Percentiles rank a stretch among this genome's conserved stretches.
Evolutionary conservation across 768 basidiomycete species (phyloP).

Genomic region (Glaciozyma martinii): DNA sequence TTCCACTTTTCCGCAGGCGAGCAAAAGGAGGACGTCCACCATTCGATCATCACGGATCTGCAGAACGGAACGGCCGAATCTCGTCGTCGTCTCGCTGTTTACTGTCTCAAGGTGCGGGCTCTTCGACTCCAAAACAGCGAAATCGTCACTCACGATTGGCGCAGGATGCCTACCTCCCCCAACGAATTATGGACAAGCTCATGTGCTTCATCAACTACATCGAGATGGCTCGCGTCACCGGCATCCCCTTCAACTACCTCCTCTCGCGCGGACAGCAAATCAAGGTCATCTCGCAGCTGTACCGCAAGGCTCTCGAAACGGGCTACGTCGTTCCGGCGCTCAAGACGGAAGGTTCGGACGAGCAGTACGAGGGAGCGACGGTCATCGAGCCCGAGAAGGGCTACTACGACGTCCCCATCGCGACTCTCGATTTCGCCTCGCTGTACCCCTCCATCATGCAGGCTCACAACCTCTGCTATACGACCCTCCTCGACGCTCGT

Average conservation of each 20-base stretch:
- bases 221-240: constrained; percentile 99
- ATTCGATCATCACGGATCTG: constrained; percentile 94
- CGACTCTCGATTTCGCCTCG: constrained; percentile 96
- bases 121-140: neutral
- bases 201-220: constrained; percentile 99
- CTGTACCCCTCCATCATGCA: constrained; percentile 99
- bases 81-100: constrained; percentile 82
- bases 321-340: constrained; percentile 79
- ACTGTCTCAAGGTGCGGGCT: constrained; percentile 77
- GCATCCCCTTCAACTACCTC: constrained; percentile 97
- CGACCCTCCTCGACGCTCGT: constrained; percentile 74
- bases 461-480: constrained; percentile 98
- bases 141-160: neutral
- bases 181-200: constrained; percentile 88
- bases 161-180: constrained; percentile 96
- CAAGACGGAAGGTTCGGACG: constrained; percentile 85
- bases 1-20: constrained; percentile 47
- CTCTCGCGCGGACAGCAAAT: constrained; percentile 93
- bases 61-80: constrained; percentile 96
- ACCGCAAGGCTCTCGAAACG: constrained; percentile 81
- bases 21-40: constrained; percentile 98
- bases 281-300: constrained; percentile 94
- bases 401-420: constrained; percentile 92
- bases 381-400: constrained; percentile 96
- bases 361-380: constrained; percentile 97